A percentile compares a stretch with the other conserved stretches of the same genome.
Conservation (phyloP, 2,329 filamentous ascomycete species). For the Alternaria angustiovoidea region DNA sequence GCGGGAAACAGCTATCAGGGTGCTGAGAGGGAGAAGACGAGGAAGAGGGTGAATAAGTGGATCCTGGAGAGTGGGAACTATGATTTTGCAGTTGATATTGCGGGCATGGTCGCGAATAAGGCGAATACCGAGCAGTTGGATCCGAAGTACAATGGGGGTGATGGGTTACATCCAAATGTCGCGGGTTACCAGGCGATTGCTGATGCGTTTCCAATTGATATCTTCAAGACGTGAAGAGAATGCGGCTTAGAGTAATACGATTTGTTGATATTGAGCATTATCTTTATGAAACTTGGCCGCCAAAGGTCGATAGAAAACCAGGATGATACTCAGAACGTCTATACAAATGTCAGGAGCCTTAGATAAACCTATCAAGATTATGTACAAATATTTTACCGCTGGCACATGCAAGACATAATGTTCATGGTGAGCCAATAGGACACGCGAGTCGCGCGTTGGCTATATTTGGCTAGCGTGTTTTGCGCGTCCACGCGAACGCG, state of each 20-base stretch:
- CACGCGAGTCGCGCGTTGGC: slow-evolving; percentile 11
- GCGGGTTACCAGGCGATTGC: slow-evolving; percentile 68
- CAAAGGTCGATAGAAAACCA: too few relatives aligned
- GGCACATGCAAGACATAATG: too few relatives aligned
- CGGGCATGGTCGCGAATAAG: slow-evolving; percentile 63
- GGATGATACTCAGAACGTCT: neutral
- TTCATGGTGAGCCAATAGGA: neutral
- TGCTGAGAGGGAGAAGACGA: slow-evolving; percentile 63
- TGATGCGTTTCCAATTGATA: slow-evolving; percentile 63
- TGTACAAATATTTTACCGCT: too few relatives aligned
- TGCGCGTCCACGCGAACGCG: slow-evolving; percentile 34
- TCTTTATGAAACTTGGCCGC: too few relatives aligned
- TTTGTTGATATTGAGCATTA: rapidly evolving
- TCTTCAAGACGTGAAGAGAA: slow-evolving; percentile 52
- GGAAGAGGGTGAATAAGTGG: slow-evolving; percentile 67
- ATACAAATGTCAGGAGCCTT: rapidly evolving
- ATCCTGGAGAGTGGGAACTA: slow-evolving; percentile 65
- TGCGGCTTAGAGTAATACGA: rapidly evolving
- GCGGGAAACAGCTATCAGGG: slow-evolving; percentile 50
- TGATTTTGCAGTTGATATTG: slow-evolving; percentile 70
- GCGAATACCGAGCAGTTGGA: slow-evolving; percentile 57
- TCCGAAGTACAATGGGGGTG: slow-evolving; percentile 65
- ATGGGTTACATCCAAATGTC: slow-evolving; percentile 70
- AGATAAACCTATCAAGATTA: rapidly evolving
- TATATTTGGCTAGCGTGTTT: slow-evolving; percentile 16